Percentiles rank a stretch among this genome's conserved stretches.
These are phyloP conservation scores for Tarenaya hassleriana DNA, from an alignment of 345 rosid species.

Conservation along the genomic window DNA sequence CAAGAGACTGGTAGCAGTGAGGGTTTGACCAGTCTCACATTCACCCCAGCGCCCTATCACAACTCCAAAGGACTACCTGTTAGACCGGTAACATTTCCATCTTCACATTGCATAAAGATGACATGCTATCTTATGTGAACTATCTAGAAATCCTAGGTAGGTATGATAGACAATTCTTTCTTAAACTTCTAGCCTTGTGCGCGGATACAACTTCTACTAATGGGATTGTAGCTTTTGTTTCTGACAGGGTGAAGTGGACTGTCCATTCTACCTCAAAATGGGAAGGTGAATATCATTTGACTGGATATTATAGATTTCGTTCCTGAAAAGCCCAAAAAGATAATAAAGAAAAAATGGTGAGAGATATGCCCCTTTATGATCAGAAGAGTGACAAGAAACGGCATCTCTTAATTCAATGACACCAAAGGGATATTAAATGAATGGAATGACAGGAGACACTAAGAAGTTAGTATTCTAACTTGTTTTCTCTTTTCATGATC, in stretches of 20 bases:
- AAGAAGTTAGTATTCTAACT: conserved; percentile 14
- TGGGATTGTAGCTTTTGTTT: conserved; percentile 15
- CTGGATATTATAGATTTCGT: conserved; percentile 1
- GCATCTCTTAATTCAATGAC: no score
- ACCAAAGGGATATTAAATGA: no score
- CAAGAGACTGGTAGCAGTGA: conserved; percentile 45
- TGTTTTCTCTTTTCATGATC: conserved; percentile 24
- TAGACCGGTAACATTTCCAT: conserved; percentile 46
- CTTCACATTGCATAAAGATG: conserved; percentile 20
- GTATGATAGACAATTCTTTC: conserved; percentile 2
- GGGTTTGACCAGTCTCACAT: no score
- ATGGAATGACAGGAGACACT: no score
- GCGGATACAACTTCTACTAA: conserved; percentile 20
- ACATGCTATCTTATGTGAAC: conserved; percentile 14
- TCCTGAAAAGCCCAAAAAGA: conserved; percentile 6
- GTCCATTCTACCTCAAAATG: conserved; percentile 92
- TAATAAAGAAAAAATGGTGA: not conserved
- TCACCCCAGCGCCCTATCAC: conserved; percentile 45
- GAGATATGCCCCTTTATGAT: not conserved
- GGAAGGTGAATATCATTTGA: conserved; percentile 55
- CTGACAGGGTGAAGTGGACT: conserved; percentile 76
- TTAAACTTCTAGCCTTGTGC: not conserved
- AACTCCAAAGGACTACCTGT: conserved; percentile 93
- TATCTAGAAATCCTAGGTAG: conserved; percentile 8
- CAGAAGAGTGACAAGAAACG: not conserved